Percentiles rank a stretch among this genome's conserved stretches.
Evolutionary conservation across 768 basidiomycete species (phyloP).

Genomic region (Pulveroboletus sp.): DNA sequence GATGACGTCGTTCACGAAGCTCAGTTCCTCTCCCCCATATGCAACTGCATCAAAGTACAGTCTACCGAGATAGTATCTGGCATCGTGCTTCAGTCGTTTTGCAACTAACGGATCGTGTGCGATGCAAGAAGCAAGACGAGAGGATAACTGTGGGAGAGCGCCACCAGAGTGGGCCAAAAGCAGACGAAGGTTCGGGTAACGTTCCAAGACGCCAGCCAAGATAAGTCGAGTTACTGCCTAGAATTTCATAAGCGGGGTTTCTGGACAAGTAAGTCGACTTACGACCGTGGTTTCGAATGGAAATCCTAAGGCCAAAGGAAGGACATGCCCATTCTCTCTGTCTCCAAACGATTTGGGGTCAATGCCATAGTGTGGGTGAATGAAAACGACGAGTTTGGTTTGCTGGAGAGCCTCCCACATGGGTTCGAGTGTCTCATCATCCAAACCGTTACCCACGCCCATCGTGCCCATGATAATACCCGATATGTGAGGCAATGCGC

Average conservation of each 20-base stretch:
- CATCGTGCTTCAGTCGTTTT: slow-evolving; percentile 72
- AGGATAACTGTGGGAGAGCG: slow-evolving; percentile 77
- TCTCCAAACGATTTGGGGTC: slow-evolving; percentile 71
- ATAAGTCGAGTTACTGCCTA: slow-evolving; percentile 76
- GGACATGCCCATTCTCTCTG: slow-evolving; percentile 79
- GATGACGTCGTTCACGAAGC: slow-evolving; percentile 69
- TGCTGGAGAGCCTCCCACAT: slow-evolving; percentile 77
- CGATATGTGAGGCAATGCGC: slow-evolving; percentile 59
- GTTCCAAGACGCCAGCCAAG: slow-evolving; percentile 75
- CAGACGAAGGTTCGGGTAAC: slow-evolving; percentile 68
- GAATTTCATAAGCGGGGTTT: slow-evolving; percentile 6
- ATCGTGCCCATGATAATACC: slow-evolving; percentile 79
- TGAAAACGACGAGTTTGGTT: slow-evolving; percentile 69
- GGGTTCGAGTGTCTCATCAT: slow-evolving; percentile 73
- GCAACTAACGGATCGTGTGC: slow-evolving; percentile 80
- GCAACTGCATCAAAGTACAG: slow-evolving; percentile 85
- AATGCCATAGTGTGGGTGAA: slow-evolving; percentile 86
- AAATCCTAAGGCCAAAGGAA: slow-evolving; percentile 83
- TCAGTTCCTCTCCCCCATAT: slow-evolving; percentile 82
- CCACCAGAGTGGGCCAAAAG: slow-evolving; percentile 88
- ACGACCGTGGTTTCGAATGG: slow-evolving; percentile 89
- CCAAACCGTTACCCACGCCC: slow-evolving; percentile 75
- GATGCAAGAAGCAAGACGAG: slow-evolving; percentile 80
- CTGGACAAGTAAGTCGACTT: slow-evolving; percentile 26
- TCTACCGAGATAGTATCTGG: slow-evolving; percentile 76